Conservation (phyloP, 1,284 basidiomycete genomes). For the Trichosporon asahii region DNA sequence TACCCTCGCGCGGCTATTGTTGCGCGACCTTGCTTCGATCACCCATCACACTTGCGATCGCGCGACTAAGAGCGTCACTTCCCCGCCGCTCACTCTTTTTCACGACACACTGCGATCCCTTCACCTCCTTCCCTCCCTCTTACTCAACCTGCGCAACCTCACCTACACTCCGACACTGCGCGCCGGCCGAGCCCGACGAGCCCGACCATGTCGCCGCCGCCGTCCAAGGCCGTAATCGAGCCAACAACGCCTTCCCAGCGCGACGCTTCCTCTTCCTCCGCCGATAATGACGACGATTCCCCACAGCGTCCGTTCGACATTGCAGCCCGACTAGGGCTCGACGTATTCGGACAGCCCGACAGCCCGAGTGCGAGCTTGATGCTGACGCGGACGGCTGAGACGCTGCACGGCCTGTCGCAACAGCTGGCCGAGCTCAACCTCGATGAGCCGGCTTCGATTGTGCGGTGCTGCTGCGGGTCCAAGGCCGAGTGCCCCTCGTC, state of each 20-base stretch:
- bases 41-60: neutral
- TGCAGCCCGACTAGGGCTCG: neutral
- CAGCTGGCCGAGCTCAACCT: slow-evolving; percentile 36
- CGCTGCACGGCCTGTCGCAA: slow-evolving; percentile 39
- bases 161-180: too few species aligned
- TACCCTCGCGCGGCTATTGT: neutral
- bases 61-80: neutral
- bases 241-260: neutral
- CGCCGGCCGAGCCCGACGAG: neutral
- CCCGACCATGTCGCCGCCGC: neutral
- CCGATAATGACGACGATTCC: neutral
- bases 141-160: neutral
- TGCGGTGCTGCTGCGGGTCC: slow-evolving; percentile 32
- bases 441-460: slow-evolving; percentile 17
- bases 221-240: neutral
- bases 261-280: neutral
- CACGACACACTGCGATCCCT: neutral
- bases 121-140: neutral
- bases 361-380: slow-evolving; percentile 37
- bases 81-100: neutral
- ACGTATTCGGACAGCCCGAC: slow-evolving; percentile 15
- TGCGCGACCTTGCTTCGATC: neutral
- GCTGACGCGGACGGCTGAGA: slow-evolving; percentile 41
- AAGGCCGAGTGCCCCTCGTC: slow-evolving; percentile 45
- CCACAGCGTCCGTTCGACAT: neutral